Evolutionary conservation across 176 grass and related monocot genomes (phyloP), one percentile per base, ranked within the genome.

Genomic region (Eleusine coracana): DNA sequence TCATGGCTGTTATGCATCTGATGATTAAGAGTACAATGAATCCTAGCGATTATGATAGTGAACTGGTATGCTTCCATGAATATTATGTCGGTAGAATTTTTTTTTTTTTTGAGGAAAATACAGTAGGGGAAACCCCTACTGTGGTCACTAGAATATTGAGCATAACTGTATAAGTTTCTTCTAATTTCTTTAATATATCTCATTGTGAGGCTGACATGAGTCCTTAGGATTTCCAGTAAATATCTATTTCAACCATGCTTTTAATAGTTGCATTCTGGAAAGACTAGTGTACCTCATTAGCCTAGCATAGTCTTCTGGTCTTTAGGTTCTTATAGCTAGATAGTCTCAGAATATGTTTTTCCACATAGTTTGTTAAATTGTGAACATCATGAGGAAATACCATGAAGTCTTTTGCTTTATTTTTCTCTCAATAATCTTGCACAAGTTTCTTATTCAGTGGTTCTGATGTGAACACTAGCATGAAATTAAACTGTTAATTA

Each of bases 1-100:
- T 98, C 36, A 94, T 94, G 72, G 89, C 84, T 58, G 51, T 93
- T 58, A 88, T 98, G 86, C 89, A 92, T 80, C 88, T 91, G 79
- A 86, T 94, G 80, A 92, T 98, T 71, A 87, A 90, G 86, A 92
- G 84, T 87, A 90, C 87, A 52, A 93, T 85, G 83, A 91, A 62
- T 86, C 85, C 89, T 69, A 73, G 86, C 68, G 85, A 98, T 82
- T 85, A 88, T 79, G 96, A 98, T 70, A 93, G 49, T 87, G 96
- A 98, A 90, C 72, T 84, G 82, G 96, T 98, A 95, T 77, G 87
- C 63, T 86, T 87, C 76, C 49, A 72, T 78, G 68, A 51, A 52
- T 74, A 31, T 64, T 48, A 52, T 86, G 42, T 85, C 70, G n/a
- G n/a, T n/a, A n/a, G n/a, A n/a, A n/a, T n/a, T n/a, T n/a, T n/a